These are phyloP conservation scores for Fusarium burgessii DNA, from an alignment of 2,329 filamentous ascomycete species.

Conservation along the genomic window DNA sequence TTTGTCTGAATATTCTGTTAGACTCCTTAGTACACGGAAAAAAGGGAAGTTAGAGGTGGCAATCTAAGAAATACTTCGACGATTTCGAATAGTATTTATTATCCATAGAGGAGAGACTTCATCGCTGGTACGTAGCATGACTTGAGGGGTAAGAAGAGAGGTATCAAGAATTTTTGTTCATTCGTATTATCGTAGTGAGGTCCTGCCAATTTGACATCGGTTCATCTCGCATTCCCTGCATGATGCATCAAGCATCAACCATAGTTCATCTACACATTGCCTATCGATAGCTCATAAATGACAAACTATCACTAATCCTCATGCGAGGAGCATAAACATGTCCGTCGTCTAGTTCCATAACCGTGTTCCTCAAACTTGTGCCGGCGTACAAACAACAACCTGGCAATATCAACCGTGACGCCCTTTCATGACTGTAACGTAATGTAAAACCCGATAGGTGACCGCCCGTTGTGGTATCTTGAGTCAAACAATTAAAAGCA, in stretches of 20 bases:
- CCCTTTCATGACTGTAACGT: constrained; percentile 46
- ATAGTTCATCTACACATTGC: constrained; percentile 29
- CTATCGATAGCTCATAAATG: constrained; percentile 24
- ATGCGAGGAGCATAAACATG: constrained; percentile 25
- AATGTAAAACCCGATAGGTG: constrained; percentile 38
- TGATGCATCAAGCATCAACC: constrained; percentile 33
- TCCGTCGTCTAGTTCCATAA: constrained; percentile 35
- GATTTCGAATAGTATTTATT: background rate
- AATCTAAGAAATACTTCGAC: background rate
- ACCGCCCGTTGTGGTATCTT: constrained; percentile 49
- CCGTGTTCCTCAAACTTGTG: constrained; percentile 10
- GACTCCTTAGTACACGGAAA: background rate
- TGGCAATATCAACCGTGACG: constrained; percentile 39
- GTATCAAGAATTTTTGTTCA: background rate
- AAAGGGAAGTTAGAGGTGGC: background rate
- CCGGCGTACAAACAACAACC: constrained; percentile 12
- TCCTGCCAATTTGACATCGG: constrained; percentile 13
- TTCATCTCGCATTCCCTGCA: constrained; percentile 14
- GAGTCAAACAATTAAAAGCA: constrained; percentile 35
- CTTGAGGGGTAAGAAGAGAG: background rate
- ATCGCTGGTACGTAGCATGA: too few relatives aligned
- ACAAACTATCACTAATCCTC: constrained; percentile 29
- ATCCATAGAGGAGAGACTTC: background rate
- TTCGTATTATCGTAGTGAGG: constrained; percentile 12
- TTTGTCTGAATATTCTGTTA: background rate